Evolutionary conservation across 108 stramenopile genomes (phyloP).

Genomic region (Bacterosira constricta): DNA sequence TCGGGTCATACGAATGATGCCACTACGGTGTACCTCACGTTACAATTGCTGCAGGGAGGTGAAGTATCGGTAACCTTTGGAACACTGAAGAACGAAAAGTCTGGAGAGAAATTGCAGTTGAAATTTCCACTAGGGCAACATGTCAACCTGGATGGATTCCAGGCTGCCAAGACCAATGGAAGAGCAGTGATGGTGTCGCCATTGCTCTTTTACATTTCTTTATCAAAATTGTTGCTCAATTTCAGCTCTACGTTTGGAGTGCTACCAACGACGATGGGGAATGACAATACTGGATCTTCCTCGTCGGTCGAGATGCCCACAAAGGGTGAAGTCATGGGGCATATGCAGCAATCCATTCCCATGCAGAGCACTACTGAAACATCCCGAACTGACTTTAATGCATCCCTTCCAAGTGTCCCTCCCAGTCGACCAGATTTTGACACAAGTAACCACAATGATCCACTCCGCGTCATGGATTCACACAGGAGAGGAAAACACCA

Average conservation of each 20-base stretch:
- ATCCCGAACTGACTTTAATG: not conserved
- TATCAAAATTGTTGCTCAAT: slow-evolving; percentile 50
- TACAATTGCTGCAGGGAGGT: not conserved
- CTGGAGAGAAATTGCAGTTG: slow-evolving; percentile 13
- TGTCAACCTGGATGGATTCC: slow-evolving; percentile 72
- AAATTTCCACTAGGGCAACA: slow-evolving; percentile 58
- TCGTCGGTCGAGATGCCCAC: too few relatives aligned
- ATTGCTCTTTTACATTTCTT: slow-evolving; percentile 67
- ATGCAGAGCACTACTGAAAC: too few relatives aligned
- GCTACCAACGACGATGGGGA: too few relatives aligned
- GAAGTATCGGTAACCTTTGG: slow-evolving; percentile 29
- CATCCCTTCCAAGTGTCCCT: slow-evolving; percentile 2
- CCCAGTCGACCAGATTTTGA: slow-evolving; percentile 11
- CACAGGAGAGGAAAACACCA: not conserved
- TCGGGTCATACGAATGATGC: slow-evolving; percentile 7
- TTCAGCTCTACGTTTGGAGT: slow-evolving; percentile 66
- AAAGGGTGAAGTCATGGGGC: too few relatives aligned
- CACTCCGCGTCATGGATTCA: slow-evolving; percentile 13
- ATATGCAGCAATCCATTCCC: too few relatives aligned
- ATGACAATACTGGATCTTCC: too few relatives aligned
- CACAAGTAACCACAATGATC: not conserved
- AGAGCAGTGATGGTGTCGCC: slow-evolving; percentile 37
- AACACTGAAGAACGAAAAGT: slow-evolving; percentile 10
- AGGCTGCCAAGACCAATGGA: slow-evolving; percentile 32
- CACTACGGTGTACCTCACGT: slow-evolving; percentile 28